These are phyloP conservation scores for Rhizopus arrhizus DNA, from an alignment of 371 early-diverging fungal genomes.

Conservation along the genomic window DNA sequence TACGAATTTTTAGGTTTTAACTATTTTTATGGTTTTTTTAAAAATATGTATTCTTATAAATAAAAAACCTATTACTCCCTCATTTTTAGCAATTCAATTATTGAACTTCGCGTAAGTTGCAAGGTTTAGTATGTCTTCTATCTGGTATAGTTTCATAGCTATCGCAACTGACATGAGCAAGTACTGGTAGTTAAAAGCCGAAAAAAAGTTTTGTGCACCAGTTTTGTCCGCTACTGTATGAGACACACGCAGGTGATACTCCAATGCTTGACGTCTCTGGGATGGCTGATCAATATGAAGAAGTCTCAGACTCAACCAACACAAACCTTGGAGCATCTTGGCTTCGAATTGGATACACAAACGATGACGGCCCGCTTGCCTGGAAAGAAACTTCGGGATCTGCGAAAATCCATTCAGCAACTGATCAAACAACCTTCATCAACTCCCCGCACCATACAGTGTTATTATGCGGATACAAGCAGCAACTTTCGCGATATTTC, in stretches of 20 bases:
- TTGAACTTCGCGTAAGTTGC: no score
- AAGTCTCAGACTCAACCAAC: constrained; percentile 10
- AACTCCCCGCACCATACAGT: constrained; percentile 6
- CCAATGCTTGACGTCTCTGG: constrained; percentile 1
- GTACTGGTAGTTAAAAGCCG: no score
- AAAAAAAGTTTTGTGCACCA: no score
- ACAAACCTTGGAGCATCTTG: constrained; percentile 10
- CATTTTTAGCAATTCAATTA: no score
- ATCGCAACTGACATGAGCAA: no score
- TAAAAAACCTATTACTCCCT: no score
- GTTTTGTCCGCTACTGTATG: no score
- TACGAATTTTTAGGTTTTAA: no score
- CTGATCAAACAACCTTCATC: constrained; percentile 2
- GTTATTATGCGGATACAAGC: constrained; percentile 19
- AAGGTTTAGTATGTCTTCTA: no score
- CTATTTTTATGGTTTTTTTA: no score
- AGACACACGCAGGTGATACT: constrained; percentile 7
- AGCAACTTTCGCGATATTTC: constrained; percentile 18
- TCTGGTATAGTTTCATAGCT: no score
- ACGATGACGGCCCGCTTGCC: constrained; percentile 19
- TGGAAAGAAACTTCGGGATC: constrained; percentile 19
- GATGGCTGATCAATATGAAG: constrained; percentile 13
- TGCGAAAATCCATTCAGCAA: constrained; percentile 16
- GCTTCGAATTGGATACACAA: constrained; percentile 19
- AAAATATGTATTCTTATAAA: no score